Base-by-base conservation (phyloP, 2,329 filamentous ascomycete genomes). In the Curvularia lunata region DNA sequence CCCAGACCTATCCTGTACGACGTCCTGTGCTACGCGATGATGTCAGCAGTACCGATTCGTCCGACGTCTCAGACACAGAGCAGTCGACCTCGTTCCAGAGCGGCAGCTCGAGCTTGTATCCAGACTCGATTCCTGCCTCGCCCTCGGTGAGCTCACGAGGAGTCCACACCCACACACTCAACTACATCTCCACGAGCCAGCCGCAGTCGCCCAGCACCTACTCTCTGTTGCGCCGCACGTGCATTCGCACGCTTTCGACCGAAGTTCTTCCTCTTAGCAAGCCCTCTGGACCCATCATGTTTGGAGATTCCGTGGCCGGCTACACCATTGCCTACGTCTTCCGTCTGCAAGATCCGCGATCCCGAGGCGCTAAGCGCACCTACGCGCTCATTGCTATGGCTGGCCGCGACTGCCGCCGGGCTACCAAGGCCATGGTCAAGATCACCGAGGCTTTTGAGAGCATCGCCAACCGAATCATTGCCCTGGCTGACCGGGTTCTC, bases 271-370 rank as follows among this genome's bases (percentile, higher is more conserved):
- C 84, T 3, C 80, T 80, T 34, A 83, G 84, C 48, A 81, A 84
- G 40, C 82, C 83, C 0, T 84, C 84, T 6, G 84, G 84, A 0
- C 83, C 83, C n/a, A 74, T 86, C 46, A 84, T 82, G 65, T 86
- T 86, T 62, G 84, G 84, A 27, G 84, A 86, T 60, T 77, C 81
- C 0, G 78, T 78, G 19, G 79, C 82, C 5, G 84, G 84, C 51
- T 85, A 86, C 73, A 86, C 84, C 18, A 84, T 86, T 51, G 84
- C 84, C 41, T 86, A 85, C 67, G 80, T 85, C 40, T 86, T 86
- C 71, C 83, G 84, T 43, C 78, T 86, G 18, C 82, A 82, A 13
- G 84, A 86, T 65, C 83, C 83, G 16, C 81, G 84, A 70, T 84
- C 84, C 9, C 82, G 84, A 54, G 84, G 84, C 34, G 81, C 83